Base-by-base conservation (phyloP, 371 early-diverging fungal genomes). In the Lichtheimia corymbifera region DNA sequence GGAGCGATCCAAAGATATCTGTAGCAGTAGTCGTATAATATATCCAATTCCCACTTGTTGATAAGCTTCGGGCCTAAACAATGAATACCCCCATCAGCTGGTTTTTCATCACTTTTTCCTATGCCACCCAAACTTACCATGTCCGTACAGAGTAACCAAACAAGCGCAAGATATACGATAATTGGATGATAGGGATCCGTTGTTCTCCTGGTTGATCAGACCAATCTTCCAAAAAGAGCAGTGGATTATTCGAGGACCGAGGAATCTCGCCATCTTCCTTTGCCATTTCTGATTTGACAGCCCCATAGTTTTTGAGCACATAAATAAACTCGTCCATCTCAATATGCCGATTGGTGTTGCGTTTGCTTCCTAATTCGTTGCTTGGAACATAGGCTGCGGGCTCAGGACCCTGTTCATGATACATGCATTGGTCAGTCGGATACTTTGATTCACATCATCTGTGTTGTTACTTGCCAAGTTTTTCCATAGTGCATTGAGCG, bases 91-190 rank as follows among this genome's bases (percentile, higher is more conserved):
- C 9, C 3, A 9, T 49, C 30, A 22, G 18, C n/a, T 22, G 2
- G 18, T 41, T 12, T 12, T 18, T 22, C 6, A 13, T 43, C 35
- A n/a, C n/a, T 30, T 1, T 12, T 28, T 11, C 30, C 18, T 12
- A 17, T 7, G 49, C 42, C 17, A 22, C 2, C 22, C 22, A 18
- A 57, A 18, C 40, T 53, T 55, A 70, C 62, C 62, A 73, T 52
- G 67, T 55, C 22, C 71, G 58, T 4, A 78, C 45, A 0, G 78
- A 78, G n/a, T 60, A 67, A 15, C 71, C 64, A 27, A 78, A 74
- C 2, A 72, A 62, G 24, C 66, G 64, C 9, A 78, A 28, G 44
- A 69, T 58, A 57, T 62, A 67, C 0, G 73, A 68, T 20, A 74
- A 55, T 54, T 71, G 75, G 4, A 65, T 60, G 20, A 72, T 25